Evolutionary conservation across 2,329 filamentous ascomycete genomes (phyloP).

Genomic region (Pestalotiopsis sp.): DNA sequence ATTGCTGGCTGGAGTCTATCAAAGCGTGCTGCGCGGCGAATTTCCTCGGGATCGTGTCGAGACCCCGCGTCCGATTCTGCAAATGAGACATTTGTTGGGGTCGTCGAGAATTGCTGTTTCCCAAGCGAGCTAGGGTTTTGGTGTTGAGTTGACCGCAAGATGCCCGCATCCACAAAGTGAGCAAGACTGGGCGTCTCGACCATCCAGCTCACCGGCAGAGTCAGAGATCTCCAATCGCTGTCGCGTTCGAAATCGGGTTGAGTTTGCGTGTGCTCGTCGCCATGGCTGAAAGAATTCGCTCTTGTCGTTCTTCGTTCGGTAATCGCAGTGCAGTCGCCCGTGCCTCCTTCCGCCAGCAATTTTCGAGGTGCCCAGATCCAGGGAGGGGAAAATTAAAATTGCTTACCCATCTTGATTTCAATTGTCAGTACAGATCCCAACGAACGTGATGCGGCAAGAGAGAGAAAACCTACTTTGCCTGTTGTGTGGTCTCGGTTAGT

Average conservation of each 20-base stretch:
- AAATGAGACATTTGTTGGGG: no score
- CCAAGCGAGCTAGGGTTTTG: no score
- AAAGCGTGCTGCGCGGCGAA: not conserved
- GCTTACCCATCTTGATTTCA: constrained; percentile 64
- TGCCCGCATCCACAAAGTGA: not conserved
- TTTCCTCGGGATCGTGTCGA: not conserved
- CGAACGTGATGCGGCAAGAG: not conserved
- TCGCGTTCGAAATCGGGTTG: not conserved
- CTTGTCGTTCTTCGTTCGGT: not conserved
- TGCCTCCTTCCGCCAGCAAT: constrained; percentile 1
- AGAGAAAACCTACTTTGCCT: constrained; percentile 24
- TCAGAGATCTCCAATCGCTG: not conserved
- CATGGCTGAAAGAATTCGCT: not conserved
- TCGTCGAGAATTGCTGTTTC: not conserved
- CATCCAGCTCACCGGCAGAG: not conserved
- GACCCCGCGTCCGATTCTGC: not conserved
- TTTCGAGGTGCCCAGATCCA: not conserved
- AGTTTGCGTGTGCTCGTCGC: not conserved
- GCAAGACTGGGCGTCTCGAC: not conserved
- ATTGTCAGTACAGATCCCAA: constrained; percentile 37
- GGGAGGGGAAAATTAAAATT: constrained; percentile 18
- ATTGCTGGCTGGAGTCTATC: not conserved
- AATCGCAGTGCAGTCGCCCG: not conserved
- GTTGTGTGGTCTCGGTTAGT: constrained; percentile 14
- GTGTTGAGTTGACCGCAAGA: not conserved